Evolutionary conservation across 495 filamentous ascomycete species (phyloP), one percentile per base, ranked within the genome.

Genomic region (Xylaria acuta): DNA sequence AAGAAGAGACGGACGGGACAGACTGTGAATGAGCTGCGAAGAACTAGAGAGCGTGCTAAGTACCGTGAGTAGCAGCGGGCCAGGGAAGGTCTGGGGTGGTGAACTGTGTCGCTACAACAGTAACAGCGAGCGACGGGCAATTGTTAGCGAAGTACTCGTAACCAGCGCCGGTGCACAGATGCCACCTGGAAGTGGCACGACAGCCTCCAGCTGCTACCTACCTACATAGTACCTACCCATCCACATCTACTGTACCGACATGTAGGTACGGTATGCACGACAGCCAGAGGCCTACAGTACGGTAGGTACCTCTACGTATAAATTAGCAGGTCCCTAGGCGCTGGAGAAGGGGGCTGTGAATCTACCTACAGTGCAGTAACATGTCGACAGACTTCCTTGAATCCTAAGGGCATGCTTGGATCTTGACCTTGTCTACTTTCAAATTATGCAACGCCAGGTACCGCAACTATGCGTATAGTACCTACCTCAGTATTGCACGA

Each of bases 1-100:
- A 66, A 66, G 64, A 66, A 64, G 64, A 66, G 45, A 38, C 64
- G 43, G 64, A 53, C 45, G 64, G 64, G 45, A 66, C 64, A 66
- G 45, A 66, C 43, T 66, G 64, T 66, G 45, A 20, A 53, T 53
- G 63, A 30, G 41, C 45, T 66, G 63, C 25, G 63, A 66, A 51
- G 63, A 51, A 53, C 64, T 22, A 38, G 64, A 53, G n/a, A 18
- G 60, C n/a, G 36, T 64, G 60, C 40, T 64, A 64, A 38, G 58
- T 34, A 47, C 14, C 41, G 22, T 49, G 38, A 43, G 63, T n/a
- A 65, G 41, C 20, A 40, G 58, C 56, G 36, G 14, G 53, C 25
- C 30, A 58, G 53, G 66, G 66, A 69, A 70, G 54, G 54, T 47
- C 14, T 20, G 6, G 32, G 5, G 36, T 59, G 66, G 27, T 51